phyloP scores from a whole-genome alignment of 148 eudicot species.

The Chenopodium quinoa region DNA sequence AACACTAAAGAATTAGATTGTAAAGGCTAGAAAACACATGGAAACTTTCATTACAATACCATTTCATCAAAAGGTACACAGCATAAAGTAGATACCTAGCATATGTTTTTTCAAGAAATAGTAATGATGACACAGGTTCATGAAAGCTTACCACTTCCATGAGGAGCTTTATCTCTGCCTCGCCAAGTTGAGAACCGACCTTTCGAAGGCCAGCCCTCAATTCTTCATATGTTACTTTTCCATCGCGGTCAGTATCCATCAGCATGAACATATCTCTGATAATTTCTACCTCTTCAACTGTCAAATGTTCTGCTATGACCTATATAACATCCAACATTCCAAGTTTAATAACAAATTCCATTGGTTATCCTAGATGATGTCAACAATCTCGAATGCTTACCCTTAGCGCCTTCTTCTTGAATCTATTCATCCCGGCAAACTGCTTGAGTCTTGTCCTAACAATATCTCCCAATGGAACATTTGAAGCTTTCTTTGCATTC shows the following conservation, averaged over 20 bases:
- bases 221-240: conserved; percentile 75
- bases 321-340: conserved; percentile 18
- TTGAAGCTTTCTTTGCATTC: conserved; percentile 83
- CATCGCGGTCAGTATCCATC: conserved; percentile 85
- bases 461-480: conserved; percentile 86
- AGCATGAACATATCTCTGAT: conserved; percentile 81
- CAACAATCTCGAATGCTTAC: conserved; percentile 20
- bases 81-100: background rate
- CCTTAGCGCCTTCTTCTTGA: conserved; percentile 80
- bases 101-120: background rate
- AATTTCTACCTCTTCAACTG: conserved; percentile 79
- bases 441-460: conserved; percentile 88
- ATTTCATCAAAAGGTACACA: background rate
- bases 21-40: conserved; percentile 3
- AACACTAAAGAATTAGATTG: background rate
- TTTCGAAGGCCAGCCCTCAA: conserved; percentile 64
- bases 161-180: conserved; percentile 76
- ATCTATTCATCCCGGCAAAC: conserved; percentile 82
- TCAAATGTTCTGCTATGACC: conserved; percentile 87
- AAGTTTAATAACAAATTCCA: background rate
- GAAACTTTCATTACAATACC: background rate
- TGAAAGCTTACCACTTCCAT: conserved; percentile 83
- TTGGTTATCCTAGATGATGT: background rate
- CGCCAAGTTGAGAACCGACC: conserved; percentile 89
- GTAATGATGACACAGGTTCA: background rate